Evolutionary conservation across 2,329 filamentous ascomycete species (phyloP).

Genomic region (Annulohypoxylon truncatum): DNA sequence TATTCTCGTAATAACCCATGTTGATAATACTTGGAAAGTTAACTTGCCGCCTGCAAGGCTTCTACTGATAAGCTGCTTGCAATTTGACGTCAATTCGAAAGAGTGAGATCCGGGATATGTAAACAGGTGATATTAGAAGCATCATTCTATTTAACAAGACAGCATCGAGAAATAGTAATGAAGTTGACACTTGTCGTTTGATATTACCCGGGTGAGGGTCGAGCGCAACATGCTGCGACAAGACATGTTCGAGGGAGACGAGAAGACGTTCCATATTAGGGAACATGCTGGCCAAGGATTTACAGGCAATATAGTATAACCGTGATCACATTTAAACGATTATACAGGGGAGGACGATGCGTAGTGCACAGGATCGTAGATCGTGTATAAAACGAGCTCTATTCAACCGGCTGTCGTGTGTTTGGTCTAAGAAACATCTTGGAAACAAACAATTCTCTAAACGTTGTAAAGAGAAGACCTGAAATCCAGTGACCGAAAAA

Average conservation of each 20-base stretch:
- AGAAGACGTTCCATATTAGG: conserved; percentile 28
- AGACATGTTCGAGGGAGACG: conserved; percentile 36
- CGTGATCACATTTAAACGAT: conserved; percentile 19
- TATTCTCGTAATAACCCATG: conserved; percentile 43
- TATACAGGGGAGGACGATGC: conserved; percentile 4
- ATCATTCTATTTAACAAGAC: conserved; percentile 21
- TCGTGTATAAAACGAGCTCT: conserved; percentile 32
- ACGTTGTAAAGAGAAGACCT: conserved; percentile 11
- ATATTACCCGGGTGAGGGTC: conserved; percentile 47
- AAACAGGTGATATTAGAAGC: conserved; percentile 2
- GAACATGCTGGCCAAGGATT: conserved; percentile 17
- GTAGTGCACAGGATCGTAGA: conserved; percentile 3
- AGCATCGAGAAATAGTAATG: background rate
- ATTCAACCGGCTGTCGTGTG: conserved; percentile 31
- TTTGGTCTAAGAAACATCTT: background rate
- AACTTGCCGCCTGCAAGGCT: background rate
- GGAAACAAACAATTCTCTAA: background rate
- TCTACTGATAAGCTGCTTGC: conserved; percentile 14
- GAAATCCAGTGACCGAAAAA: conserved; percentile 23
- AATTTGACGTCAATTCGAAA: conserved; percentile 20
- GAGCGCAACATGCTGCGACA: conserved; percentile 41
- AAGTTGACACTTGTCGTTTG: conserved; percentile 50
- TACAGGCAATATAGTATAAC: conserved; percentile 36
- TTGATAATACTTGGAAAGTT: conserved; percentile 14
- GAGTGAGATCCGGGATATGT: conserved; percentile 20